Conservation (phyloP, 306 rosid genomes). For the Pyrus pyrifolia region DNA sequence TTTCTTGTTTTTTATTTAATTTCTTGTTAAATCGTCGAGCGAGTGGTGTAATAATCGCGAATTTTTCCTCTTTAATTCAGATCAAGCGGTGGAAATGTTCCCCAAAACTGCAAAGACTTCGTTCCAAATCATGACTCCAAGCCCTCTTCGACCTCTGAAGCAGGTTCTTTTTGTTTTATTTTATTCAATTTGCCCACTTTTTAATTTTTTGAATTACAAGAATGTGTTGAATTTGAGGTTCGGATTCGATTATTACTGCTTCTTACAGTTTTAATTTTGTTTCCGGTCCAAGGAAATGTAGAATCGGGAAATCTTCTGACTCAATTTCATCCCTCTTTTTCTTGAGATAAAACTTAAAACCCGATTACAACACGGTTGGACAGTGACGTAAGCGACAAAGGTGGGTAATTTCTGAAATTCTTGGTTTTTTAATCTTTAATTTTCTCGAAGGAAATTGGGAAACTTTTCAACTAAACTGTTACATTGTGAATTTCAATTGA, state of each 20-base stretch:
- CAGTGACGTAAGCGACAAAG: background rate
- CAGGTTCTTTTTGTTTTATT: constrained; percentile 34
- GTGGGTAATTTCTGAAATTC: background rate
- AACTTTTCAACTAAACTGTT: too few species aligned
- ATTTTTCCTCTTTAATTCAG: constrained; percentile 12
- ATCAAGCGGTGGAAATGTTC: background rate
- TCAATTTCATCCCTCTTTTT: background rate
- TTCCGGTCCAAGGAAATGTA: background rate
- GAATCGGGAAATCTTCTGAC: background rate
- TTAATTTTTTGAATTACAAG: background rate
- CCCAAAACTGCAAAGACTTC: constrained; percentile 20
- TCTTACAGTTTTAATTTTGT: too few species aligned
- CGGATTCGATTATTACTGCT: background rate
- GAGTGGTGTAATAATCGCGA: background rate
- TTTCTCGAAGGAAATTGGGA: background rate
- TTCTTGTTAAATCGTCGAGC: background rate
- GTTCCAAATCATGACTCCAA: background rate
- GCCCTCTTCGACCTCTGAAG: constrained; percentile 17
- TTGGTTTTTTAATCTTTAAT: background rate
- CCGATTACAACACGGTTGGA: background rate
- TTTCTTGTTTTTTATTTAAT: background rate
- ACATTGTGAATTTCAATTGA: too few species aligned
- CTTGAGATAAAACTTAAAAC: constrained; percentile 2
- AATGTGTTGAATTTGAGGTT: background rate
- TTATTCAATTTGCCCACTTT: background rate